Base-by-base conservation (phyloP, 177 flowering plant species). In the Vitis hybrid region DNA sequence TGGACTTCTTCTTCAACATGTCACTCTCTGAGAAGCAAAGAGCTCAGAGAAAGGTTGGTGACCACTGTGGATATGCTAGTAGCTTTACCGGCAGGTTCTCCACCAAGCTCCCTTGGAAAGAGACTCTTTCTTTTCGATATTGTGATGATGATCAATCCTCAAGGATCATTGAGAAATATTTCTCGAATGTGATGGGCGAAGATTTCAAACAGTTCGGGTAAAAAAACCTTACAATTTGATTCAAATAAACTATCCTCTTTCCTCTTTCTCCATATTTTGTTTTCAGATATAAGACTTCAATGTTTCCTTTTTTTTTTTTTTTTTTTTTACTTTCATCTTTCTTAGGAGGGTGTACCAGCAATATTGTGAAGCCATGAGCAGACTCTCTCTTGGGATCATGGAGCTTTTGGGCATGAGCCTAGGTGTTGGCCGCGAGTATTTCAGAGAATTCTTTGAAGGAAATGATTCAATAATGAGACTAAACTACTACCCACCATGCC, bases 401-500 rank as follows among this genome's bases (percentile, higher is more conserved):
- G 93, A 88, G 84, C 84, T 89, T 2, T 32, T 89, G 17, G 90
- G 90, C 13, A 23, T 74, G 56, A 80, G 93, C 68, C 82, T 89
- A 4, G 91, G 89, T 8, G 85, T 86, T 12, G 91, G 72, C 0
- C 3, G 74, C 51, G 11, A 40, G 1, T 51, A 73, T 52, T 88
- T 77, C 69, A 82, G 80, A 23, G 82, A 88, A 0, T 85, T 85
- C 70, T 89, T 76, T 23, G 64, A 79, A 75, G 87, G 78, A 10
- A 82, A 84, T 60, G 89, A 89, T 58, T 88, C 93, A 0, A 78
- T 88, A 30, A 77, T 87, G 86, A 81, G 90, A 56, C 66, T 87
- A 21, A 88, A 88, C 67, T 81, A 83, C 78, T 89, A 89, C 65
- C 93, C 93, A 2, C 82, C 77, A 2, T 86, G 93, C 77, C 84